Conservation (phyloP, 208 protist species). For the Crithidia sp. region DNA sequence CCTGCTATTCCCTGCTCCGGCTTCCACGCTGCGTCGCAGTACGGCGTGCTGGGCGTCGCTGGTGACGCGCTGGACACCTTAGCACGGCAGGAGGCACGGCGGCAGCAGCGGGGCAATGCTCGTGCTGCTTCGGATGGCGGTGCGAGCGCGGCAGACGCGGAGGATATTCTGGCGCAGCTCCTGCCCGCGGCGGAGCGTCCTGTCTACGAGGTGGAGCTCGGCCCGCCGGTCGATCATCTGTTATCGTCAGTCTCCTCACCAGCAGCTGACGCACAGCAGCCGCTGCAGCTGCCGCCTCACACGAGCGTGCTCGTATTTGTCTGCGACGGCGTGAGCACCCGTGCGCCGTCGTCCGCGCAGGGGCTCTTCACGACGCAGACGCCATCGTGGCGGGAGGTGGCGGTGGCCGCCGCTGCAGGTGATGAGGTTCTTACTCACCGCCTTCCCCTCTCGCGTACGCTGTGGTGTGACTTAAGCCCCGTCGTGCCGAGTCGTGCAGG, state of each 20-base stretch:
- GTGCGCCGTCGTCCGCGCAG: not conserved
- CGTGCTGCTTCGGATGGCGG: too few relatives aligned
- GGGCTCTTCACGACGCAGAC: not conserved
- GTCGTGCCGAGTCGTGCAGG: constrained; percentile 11
- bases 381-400: not conserved
- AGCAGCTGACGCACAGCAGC: not conserved
- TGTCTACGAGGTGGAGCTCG: constrained; percentile 25
- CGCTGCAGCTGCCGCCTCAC: not conserved
- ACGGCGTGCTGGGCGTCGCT: constrained; percentile 19
- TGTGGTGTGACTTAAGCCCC: constrained; percentile 24
- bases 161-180: constrained; percentile 21
- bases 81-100: not conserved
- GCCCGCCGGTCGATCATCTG: not conserved
- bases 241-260: not conserved
- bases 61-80: constrained; percentile 12
- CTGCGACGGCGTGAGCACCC: constrained; percentile 15
- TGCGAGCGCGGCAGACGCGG: not conserved
- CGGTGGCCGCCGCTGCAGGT: not conserved
- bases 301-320: constrained; percentile 26
- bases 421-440: not conserved
- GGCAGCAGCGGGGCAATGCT: not conserved
- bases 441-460: constrained; percentile 13
- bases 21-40: constrained; percentile 11
- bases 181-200: constrained; percentile 18
- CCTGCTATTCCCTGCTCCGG: constrained; percentile 10